Percentiles rank a stretch among this genome's conserved stretches.
These are phyloP conservation scores for Xylaria bambusicola DNA, from an alignment of 495 filamentous ascomycete species.

Conservation along the genomic window DNA sequence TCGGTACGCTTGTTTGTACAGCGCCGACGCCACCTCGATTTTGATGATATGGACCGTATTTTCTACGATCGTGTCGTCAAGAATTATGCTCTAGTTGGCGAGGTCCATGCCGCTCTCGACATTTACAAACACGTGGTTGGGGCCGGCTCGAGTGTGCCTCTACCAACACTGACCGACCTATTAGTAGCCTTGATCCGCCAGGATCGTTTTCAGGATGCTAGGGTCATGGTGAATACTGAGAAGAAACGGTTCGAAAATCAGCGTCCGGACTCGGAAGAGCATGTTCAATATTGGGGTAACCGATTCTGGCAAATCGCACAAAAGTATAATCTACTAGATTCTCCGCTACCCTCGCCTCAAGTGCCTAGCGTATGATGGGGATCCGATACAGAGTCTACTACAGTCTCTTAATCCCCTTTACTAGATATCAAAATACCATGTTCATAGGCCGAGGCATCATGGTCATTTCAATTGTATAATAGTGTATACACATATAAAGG, in stretches of 20 bases:
- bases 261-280: conserved; percentile 21
- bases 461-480: conserved; percentile 13
- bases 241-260: conserved; percentile 37
- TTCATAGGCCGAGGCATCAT: not conserved
- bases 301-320: conserved; percentile 46
- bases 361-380: no score
- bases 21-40: conserved; percentile 40
- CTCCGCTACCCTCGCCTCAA: not conserved
- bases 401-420: no score
- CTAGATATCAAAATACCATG: conserved; percentile 7
- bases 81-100: conserved; percentile 57
- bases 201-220: conserved; percentile 39
- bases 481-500: conserved; percentile 16
- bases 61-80: conserved; percentile 70
- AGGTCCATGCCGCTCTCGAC: conserved; percentile 51
- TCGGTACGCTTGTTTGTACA: conserved; percentile 58
- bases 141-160: conserved; percentile 39
- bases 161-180: conserved; percentile 49
- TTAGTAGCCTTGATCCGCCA: conserved; percentile 48
- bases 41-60: conserved; percentile 51
- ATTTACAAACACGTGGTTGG: conserved; percentile 49
- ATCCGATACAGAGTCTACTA: no score
- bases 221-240: conserved; percentile 36
- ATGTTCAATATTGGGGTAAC: conserved; percentile 39
- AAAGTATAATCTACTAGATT: conserved; percentile 34